phyloP scores from a whole-genome alignment of 2,329 filamentous ascomycete species.

The Sclerotinia glacialis region DNA sequence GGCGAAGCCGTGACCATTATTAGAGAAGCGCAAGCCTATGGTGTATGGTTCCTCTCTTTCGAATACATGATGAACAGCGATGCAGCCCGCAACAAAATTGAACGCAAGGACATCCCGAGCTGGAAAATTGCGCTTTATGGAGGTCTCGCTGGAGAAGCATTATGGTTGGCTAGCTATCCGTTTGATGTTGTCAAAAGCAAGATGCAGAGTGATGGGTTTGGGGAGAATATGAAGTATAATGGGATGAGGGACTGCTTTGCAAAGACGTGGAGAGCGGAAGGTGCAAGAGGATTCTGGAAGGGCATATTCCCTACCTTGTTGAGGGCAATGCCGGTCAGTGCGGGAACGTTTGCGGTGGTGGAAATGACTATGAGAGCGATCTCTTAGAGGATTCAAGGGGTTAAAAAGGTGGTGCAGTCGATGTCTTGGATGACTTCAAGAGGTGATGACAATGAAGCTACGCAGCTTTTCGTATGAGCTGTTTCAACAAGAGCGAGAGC shows the following conservation, averaged over 20 bases:
- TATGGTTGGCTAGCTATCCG: conserved; percentile 92
- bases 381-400: conserved; percentile 39
- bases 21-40: conserved; percentile 92
- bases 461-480: neutral
- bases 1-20: conserved; percentile 81
- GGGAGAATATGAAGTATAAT: conserved; percentile 64
- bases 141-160: conserved; percentile 85
- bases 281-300: conserved; percentile 86
- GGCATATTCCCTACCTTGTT: conserved; percentile 86
- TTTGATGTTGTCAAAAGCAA: conserved; percentile 98
- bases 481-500: neutral
- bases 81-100: conserved; percentile 70
- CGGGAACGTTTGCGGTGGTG: conserved; percentile 91
- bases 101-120: conserved; percentile 73
- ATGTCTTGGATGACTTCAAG: neutral
- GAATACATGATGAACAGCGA: conserved; percentile 96
- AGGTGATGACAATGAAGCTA: neutral
- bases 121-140: conserved; percentile 91
- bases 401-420: neutral
- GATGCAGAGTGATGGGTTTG: conserved; percentile 98
- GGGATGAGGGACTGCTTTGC: conserved; percentile 87
- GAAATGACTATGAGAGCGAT: conserved; percentile 65
- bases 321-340: conserved; percentile 95
- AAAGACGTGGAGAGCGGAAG: conserved; percentile 76
- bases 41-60: conserved; percentile 90